Evolutionary conservation across 345 rosid species (phyloP).

Genomic region (Dipteronia dyeriana): DNA sequence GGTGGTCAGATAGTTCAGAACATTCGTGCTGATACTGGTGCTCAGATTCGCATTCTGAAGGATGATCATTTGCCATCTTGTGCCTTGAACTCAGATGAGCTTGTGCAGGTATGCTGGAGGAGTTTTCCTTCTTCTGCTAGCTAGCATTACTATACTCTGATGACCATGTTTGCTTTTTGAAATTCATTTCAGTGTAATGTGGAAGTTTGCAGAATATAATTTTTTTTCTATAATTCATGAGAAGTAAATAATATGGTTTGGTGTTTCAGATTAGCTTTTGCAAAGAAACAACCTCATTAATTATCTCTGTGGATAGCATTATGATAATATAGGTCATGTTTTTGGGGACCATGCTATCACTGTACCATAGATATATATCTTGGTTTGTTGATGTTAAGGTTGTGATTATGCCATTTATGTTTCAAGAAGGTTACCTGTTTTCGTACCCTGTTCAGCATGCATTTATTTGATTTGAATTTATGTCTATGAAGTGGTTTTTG

Average conservation of each 20-base stretch:
- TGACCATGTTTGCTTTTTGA: neutral
- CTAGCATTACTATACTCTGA: neutral
- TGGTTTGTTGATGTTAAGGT: neutral
- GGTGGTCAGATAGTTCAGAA: constrained; percentile 93
- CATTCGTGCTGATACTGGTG: constrained; percentile 85
- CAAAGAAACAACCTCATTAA: neutral
- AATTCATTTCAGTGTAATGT: neutral
- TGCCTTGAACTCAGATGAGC: constrained; percentile 87
- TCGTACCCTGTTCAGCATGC: neutral
- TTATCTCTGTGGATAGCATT: neutral
- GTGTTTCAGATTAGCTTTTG: neutral
- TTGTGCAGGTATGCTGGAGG: constrained; percentile 66
- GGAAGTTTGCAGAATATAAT: neutral
- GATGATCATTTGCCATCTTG: constrained; percentile 84
- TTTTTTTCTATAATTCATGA: neutral
- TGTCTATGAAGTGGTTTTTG: neutral
- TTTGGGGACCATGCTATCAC: neutral
- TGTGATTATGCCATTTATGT: neutral
- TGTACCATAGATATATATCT: neutral
- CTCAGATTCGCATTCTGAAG: constrained; percentile 89
- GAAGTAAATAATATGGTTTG: neutral
- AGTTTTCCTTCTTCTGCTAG: constrained; percentile 1
- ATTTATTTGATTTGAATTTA: neutral
- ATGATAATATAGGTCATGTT: neutral
- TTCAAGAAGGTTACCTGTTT: neutral